Conservation (phyloP, 192 early-diverging fungal genomes). For the Entomortierella parvispora region DNA sequence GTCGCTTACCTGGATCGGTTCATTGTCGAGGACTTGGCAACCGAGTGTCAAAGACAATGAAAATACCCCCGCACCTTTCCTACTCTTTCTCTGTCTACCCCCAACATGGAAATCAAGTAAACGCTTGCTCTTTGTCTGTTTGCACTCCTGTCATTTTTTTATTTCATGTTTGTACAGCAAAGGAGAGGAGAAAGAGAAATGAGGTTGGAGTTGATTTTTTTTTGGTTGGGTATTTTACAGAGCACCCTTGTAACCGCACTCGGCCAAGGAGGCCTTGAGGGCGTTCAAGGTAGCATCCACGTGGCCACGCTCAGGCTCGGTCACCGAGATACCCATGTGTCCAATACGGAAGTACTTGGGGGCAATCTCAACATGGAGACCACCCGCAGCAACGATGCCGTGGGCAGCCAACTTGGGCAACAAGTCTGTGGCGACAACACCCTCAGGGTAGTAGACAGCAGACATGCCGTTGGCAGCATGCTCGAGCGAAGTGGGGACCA, state of each 20-base stretch:
- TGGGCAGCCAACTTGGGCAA: conserved; percentile 76
- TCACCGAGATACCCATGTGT: conserved; percentile 84
- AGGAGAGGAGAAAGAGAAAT: too few species aligned
- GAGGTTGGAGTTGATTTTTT: background rate
- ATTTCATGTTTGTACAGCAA: too few species aligned
- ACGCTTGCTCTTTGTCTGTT: too few species aligned
- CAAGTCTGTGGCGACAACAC: conserved; percentile 75
- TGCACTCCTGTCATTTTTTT: too few species aligned
- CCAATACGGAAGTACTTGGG: conserved; percentile 93
- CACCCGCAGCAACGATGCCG: conserved; percentile 92
- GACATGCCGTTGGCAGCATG: conserved; percentile 79
- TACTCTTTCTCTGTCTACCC: too few species aligned
- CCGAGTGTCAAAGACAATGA: conserved; percentile 19
- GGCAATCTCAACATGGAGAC: conserved; percentile 81
- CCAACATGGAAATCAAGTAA: too few species aligned
- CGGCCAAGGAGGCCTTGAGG: conserved; percentile 63
- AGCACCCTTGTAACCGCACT: conserved; percentile 58
- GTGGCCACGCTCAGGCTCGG: conserved; percentile 68
- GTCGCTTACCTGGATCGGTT: conserved; percentile 25
- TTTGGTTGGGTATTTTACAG: conserved; percentile 11
- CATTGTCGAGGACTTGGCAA: conserved; percentile 10
- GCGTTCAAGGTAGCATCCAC: conserved; percentile 71
- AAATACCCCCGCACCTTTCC: too few species aligned
- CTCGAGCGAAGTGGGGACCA: conserved; percentile 65
- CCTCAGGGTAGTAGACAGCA: conserved; percentile 86